These are phyloP conservation scores for Venturiaceae sp. DNA, from an alignment of 2,329 filamentous ascomycete species.

Conservation along the genomic window DNA sequence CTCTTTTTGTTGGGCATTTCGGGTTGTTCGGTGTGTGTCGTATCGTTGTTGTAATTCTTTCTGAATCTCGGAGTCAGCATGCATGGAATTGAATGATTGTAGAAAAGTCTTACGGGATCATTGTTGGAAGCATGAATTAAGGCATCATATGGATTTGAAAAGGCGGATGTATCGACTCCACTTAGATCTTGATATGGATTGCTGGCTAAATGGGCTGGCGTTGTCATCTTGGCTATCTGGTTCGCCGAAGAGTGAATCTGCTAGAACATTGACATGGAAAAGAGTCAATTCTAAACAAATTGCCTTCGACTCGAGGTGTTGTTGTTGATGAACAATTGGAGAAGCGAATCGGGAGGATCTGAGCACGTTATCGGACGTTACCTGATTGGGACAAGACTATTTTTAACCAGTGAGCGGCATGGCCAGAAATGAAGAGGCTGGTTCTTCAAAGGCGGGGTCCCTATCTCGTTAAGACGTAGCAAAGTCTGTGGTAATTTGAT, in stretches of 20 bases:
- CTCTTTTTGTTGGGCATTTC: slow-evolving; percentile 66
- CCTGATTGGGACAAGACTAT: neutral
- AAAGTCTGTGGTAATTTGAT: neutral
- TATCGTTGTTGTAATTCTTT: slow-evolving; percentile 63
- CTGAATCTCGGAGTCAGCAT: slow-evolving; percentile 31
- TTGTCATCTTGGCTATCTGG: neutral
- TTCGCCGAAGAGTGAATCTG: neutral
- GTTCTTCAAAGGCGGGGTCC: neutral
- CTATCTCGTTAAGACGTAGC: neutral
- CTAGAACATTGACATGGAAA: neutral
- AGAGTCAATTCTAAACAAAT: no score
- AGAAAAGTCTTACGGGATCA: slow-evolving; percentile 46
- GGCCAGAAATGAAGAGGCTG: neutral
- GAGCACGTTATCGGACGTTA: neutral
- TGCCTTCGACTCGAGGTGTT: no score
- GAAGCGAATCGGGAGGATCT: neutral
- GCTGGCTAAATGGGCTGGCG: slow-evolving; percentile 3
- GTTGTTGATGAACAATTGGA: no score
- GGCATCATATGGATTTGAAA: slow-evolving; percentile 66
- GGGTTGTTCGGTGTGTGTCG: slow-evolving; percentile 58
- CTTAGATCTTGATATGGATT: slow-evolving; percentile 26
- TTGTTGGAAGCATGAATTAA: slow-evolving; percentile 59
- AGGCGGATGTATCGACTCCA: slow-evolving; percentile 23
- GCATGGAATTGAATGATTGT: neutral
- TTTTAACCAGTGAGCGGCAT: no score